Evolutionary conservation across 2,329 filamentous ascomycete genomes (phyloP).

Genomic region (Epichloe gansuensis): DNA sequence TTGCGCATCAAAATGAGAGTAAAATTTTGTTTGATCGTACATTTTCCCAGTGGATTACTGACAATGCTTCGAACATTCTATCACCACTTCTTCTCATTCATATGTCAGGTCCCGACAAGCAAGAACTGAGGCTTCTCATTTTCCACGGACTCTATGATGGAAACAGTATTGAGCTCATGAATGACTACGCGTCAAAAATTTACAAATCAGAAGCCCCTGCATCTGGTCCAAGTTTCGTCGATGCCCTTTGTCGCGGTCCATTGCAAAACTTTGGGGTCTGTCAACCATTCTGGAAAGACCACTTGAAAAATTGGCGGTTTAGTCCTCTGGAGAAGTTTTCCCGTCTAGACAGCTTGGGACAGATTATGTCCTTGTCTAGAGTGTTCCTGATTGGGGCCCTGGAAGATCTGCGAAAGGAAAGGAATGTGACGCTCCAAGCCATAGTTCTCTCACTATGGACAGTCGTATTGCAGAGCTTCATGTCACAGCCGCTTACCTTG

Average conservation of each 20-base stretch:
- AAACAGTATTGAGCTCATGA: slow-evolving; percentile 57
- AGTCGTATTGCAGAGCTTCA: slow-evolving; percentile 42
- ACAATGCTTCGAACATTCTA: slow-evolving; percentile 36
- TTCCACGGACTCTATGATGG: slow-evolving; percentile 88
- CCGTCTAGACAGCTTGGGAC: slow-evolving; percentile 8
- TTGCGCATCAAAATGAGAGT: slow-evolving; percentile 18
- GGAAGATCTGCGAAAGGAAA: slow-evolving; percentile 37
- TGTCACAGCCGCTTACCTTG: slow-evolving; percentile 38
- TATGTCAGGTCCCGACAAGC: slow-evolving; percentile 14
- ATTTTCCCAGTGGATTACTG: slow-evolving; percentile 39
- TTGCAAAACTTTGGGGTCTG: slow-evolving; percentile 33
- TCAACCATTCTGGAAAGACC: slow-evolving; percentile 53
- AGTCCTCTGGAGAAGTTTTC: not conserved
- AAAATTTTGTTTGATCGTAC: slow-evolving; percentile 21
- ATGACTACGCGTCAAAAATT: slow-evolving; percentile 37
- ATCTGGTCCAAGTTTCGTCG: slow-evolving; percentile 46
- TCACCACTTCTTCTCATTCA: slow-evolving; percentile 41
- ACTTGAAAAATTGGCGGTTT: slow-evolving; percentile 29
- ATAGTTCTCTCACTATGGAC: slow-evolving; percentile 67
- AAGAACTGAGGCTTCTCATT: slow-evolving; percentile 21
- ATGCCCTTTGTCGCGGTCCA: slow-evolving; percentile 58
- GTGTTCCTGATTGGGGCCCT: slow-evolving; percentile 30
- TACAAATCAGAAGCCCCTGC: slow-evolving; percentile 11
- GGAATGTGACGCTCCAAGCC: slow-evolving; percentile 69
- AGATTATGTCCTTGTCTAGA: slow-evolving; percentile 8